Evolutionary conservation across 768 basidiomycete species (phyloP).

Genomic region (Tricholoma sp.): DNA sequence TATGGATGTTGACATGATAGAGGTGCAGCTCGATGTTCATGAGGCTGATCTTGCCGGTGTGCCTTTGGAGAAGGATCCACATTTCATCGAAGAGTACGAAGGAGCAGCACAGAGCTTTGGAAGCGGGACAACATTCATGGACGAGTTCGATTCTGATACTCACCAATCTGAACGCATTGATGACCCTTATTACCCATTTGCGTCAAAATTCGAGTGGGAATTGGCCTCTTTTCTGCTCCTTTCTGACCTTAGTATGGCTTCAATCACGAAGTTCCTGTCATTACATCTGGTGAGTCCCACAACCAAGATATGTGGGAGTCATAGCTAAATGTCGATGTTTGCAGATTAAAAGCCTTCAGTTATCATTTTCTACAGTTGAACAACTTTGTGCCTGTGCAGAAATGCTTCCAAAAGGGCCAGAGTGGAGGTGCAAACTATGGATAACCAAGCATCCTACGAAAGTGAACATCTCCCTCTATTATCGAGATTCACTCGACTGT

Average conservation of each 20-base stretch:
- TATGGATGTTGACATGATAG: no score
- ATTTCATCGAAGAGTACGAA: no score
- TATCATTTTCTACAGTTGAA: constrained; percentile 6
- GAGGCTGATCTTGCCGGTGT: no score
- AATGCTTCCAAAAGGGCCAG: neutral
- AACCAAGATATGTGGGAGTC: neutral
- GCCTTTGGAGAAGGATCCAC: no score
- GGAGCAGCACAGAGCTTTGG: no score
- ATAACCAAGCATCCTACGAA: neutral
- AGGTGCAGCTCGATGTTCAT: no score
- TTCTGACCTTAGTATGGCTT: constrained; percentile 23
- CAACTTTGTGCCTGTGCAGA: neutral
- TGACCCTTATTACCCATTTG: constrained; percentile 1
- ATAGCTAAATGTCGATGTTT: neutral
- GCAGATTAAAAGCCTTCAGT: constrained; percentile 11
- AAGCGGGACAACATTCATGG: no score
- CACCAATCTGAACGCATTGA: no score
- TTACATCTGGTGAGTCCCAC: constrained; percentile 19
- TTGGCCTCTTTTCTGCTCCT: constrained; percentile 21
- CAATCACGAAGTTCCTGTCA: constrained; percentile 21
- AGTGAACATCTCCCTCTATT: neutral
- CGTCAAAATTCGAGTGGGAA: constrained; percentile 27
- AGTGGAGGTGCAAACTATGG: neutral
- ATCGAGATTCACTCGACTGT: constrained; percentile 17
- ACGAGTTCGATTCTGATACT: no score